These are phyloP conservation scores for Hymenoscyphus linearis DNA, from an alignment of 2,329 filamentous ascomycete genomes.

Conservation along the genomic window DNA sequence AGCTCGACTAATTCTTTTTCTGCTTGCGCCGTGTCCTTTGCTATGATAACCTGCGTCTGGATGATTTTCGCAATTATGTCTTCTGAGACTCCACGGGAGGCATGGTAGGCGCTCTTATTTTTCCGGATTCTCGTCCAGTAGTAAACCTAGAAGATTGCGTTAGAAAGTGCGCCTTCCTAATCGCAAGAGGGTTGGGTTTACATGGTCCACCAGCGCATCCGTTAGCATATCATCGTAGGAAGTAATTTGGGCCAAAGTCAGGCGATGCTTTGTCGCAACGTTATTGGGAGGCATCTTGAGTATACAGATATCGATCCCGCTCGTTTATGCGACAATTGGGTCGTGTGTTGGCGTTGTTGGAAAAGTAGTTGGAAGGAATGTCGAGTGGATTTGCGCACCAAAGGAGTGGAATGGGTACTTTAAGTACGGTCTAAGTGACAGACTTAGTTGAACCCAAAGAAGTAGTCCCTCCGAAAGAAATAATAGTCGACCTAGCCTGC, in stretches of 20 bases:
- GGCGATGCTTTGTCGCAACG: conserved; percentile 58
- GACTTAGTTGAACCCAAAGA: conserved; percentile 1
- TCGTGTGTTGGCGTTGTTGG: not conserved
- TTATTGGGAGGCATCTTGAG: conserved; percentile 38
- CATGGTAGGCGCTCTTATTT: conserved; percentile 80
- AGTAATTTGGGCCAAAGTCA: conserved; percentile 82
- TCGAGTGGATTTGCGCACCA: conserved; percentile 3
- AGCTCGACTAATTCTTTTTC: conserved; percentile 69
- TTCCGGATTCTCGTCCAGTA: conserved; percentile 98
- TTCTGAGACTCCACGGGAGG: conserved; percentile 68
- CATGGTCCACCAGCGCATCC: conserved; percentile 90
- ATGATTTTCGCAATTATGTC: conserved; percentile 57
- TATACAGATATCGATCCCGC: not conserved
- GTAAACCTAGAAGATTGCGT: conserved; percentile 58
- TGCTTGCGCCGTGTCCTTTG: conserved; percentile 65
- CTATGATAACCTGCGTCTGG: conserved; percentile 63
- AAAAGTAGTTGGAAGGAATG: not conserved
- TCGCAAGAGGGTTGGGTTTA: conserved; percentile 42
- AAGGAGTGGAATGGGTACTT: conserved; percentile 5
- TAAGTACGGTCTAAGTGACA: conserved; percentile 4
- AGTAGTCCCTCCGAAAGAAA: not conserved
- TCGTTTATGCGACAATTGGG: conserved; percentile 1
- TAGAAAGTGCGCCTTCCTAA: conserved; percentile 10
- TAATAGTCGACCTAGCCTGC: not conserved
- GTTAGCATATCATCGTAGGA: conserved; percentile 95